Percentiles rank a stretch among this genome's conserved stretches.
Evolutionary conservation across 2,329 filamentous ascomycete species (phyloP).

Genomic region (Colletotrichum phormii): DNA sequence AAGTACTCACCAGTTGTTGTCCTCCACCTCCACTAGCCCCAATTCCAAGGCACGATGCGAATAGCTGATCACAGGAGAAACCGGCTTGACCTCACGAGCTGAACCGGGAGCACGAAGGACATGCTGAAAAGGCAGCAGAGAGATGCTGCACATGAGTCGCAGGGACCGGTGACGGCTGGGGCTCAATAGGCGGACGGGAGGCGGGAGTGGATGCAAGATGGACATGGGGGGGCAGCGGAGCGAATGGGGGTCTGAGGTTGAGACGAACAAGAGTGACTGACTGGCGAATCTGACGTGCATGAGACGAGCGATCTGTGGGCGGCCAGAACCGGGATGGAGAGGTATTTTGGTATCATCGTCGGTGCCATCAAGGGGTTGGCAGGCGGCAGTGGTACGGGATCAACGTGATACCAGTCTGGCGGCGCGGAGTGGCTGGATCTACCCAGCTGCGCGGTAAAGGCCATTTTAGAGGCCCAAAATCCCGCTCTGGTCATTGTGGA

Average conservation of each 20-base stretch:
- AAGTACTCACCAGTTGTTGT: neutral
- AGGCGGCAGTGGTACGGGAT: conserved; percentile 23
- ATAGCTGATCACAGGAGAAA: neutral
- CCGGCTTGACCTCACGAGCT: conserved; percentile 3
- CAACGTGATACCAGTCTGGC: conserved; percentile 14
- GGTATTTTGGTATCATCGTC: neutral
- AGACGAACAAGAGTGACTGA: conserved; percentile 11
- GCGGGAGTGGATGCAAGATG: conserved; percentile 18
- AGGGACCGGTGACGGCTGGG: neutral
- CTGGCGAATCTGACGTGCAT: conserved; percentile 35
- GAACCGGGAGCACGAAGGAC: neutral
- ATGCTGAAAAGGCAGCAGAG: neutral
- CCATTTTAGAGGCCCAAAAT: conserved; percentile 24
- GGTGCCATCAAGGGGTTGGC: neutral
- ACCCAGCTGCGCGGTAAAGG: conserved; percentile 28
- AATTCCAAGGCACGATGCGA: neutral
- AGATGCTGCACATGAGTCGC: neutral
- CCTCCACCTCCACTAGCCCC: neutral
- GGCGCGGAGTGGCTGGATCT: conserved; percentile 30
- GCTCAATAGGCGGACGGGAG: conserved; percentile 13
- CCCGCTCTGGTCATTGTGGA: neutral
- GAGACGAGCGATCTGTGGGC: conserved; percentile 29
- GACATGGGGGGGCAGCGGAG: conserved; percentile 15
- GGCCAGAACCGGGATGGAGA: conserved; percentile 30
- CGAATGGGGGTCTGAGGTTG: conserved; percentile 17